These are phyloP conservation scores for Hygrophila difformis DNA, from an alignment of 257 asterid genomes.

Conservation along the genomic window DNA sequence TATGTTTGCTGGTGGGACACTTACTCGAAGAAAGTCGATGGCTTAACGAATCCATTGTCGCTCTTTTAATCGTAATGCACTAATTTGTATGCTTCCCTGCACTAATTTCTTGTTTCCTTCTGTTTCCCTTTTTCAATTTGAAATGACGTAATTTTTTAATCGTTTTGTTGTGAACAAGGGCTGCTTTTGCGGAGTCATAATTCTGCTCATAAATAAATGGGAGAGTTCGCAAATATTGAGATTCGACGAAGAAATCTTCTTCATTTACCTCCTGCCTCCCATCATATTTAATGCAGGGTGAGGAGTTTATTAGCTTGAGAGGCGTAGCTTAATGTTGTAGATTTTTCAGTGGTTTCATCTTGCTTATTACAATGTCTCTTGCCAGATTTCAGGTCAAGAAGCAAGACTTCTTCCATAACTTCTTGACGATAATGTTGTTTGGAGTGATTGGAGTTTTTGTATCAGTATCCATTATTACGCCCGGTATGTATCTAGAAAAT, in stretches of 20 bases:
- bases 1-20: slow-evolving; percentile 38
- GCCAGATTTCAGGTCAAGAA: slow-evolving; percentile 95
- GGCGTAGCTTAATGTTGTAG: neutral
- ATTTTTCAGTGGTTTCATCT: slow-evolving; percentile 6
- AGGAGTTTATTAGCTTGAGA: slow-evolving; percentile 9
- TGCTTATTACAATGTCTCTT: neutral
- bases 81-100: neutral
- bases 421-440: slow-evolving; percentile 84
- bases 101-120: neutral
- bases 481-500: slow-evolving; percentile 51
- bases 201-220: slow-evolving; percentile 70
- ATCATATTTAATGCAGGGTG: slow-evolving; percentile 96
- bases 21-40: slow-evolving; percentile 38
- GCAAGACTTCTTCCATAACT: slow-evolving; percentile 93
- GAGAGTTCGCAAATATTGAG: slow-evolving; percentile 73
- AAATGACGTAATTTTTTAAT: neutral
- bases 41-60: slow-evolving; percentile 44
- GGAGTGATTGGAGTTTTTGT: slow-evolving; percentile 86
- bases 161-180: slow-evolving; percentile 33
- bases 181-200: slow-evolving; percentile 43
- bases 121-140: neutral
- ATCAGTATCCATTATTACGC: slow-evolving; percentile 58
- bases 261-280: slow-evolving; percentile 86
- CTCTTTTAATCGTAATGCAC: slow-evolving; percentile 31
- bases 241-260: slow-evolving; percentile 84